Evolutionary conservation across 352 stramenopile genomes (phyloP), one percentile per base, ranked within the genome.

Genomic region (Plasmopara viticola): DNA sequence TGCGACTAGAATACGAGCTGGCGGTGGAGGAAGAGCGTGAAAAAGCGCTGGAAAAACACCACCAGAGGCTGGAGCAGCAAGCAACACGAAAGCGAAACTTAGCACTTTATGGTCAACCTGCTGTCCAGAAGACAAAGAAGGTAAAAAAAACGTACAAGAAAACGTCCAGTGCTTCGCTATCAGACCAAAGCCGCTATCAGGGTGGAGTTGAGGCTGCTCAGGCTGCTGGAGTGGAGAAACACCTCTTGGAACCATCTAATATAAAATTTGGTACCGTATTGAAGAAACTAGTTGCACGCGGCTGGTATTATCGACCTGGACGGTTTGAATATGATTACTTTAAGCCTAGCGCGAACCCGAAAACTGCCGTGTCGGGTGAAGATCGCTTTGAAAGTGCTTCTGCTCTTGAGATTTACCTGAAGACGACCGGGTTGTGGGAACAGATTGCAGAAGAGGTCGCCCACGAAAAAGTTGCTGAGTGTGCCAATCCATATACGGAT

Each of bases 311-410:
- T 51, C 73, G 76, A 8, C 77, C 80, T 17, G 80, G 80, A 1
- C 73, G 78, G 0, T 90, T 90, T 51, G 80, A 90, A 63, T 90
- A 90, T 51, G 76, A 90, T 57, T 90, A 90, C 75, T 90, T 87
- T 55, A 90, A 87, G 48, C 77, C 80, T 4, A 68, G 66, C 31
- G 49, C 60, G 35, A 85, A 72, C 44, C 55, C 61, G 4, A 87
- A 78, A 57, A 69, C 58, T 9, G 72, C 68, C 0, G 56, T 58
- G 37, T 58, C 78, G 15, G 77, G 77, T 34, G 80, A 87, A 51
- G 80, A 90, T 63, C 86, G 83, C 51, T 90, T 90, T 51, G 77
- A 90, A 63, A 88, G 77, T 58, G 39, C 64, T 9, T 62, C 70
- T 5, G 77, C 79, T 42, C 64, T 90, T 12, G 77, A 90, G 53